Base-by-base conservation (phyloP, 208 protist species). In the Phytomonas sp. region DNA sequence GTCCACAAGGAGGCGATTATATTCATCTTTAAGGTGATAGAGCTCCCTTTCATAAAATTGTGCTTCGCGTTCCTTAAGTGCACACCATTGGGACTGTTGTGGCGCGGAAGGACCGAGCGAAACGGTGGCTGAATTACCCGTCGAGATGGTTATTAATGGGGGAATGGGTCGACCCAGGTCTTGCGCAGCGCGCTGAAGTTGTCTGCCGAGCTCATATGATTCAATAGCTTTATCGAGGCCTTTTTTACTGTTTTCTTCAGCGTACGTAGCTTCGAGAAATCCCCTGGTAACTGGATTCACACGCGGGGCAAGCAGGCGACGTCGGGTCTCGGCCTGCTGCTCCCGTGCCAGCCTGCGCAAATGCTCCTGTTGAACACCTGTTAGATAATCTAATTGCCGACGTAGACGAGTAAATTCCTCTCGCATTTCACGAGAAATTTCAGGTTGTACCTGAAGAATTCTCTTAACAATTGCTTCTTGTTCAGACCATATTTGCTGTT, bases 11-110 rank as follows among this genome's bases (percentile, higher is more conserved):
- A 83, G 60, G 11, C 59, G 70, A 28, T 77, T 70, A 73, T 87
- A 82, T 33, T 66, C 33, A 23, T 74, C 73, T 2, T 70, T 77
- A 7, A 88, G 66, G 1, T 78, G 84, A 62, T 76, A 69, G 36
- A 93, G 66, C 68, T 93, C 83, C 28, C 71, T 68, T 56, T 86
- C 62, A 78, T 80, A 82, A 70, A 84, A 80, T 64, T 59, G 37
- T 34, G 78, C 72, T 68, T 87, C 79, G 2, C 82, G 75, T 56
- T 79, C 76, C 29, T 60, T 53, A 15, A 84, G 34, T 56, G 36
- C 13, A 37, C 4, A 31, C 46, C 46, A 70, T 62, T 31, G 33
- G 11, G n/a, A 61, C 17, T 56, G 13, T 5, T 71, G 60, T 34
- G 28, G 59, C 56, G 28, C 37, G 8, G 8, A 68, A 37, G 30